Evolutionary conservation across 257 asterid genomes (phyloP).

Genomic region (Solanum okadae): DNA sequence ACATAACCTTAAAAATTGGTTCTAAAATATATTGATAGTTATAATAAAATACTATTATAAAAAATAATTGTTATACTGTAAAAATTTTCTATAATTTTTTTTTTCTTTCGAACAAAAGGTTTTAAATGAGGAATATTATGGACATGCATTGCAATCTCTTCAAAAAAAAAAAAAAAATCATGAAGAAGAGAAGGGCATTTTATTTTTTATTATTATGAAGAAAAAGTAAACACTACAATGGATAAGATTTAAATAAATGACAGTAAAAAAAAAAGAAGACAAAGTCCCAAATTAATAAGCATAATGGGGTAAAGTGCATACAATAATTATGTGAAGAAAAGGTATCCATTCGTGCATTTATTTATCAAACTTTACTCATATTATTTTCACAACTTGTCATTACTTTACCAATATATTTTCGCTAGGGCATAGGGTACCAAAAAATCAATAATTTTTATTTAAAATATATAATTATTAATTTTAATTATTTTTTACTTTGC

Average conservation of each 20-base stretch:
- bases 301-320: not conserved
- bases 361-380: not conserved
- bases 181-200: not conserved
- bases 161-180: no score
- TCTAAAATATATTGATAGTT: not conserved
- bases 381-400: not conserved
- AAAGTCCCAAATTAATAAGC: not conserved
- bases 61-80: not conserved
- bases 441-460: no score
- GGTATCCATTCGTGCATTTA: slow-evolving; percentile 14
- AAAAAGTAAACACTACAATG: not conserved
- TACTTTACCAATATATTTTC: not conserved
- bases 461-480: no score
- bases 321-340: not conserved
- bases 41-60: not conserved
- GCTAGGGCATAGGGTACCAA: no score
- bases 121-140: not conserved
- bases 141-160: not conserved
- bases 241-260: not conserved
- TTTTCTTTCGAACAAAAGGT: not conserved
- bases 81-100: not conserved
- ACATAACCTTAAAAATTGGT: not conserved
- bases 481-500: no score
- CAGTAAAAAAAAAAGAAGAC: not conserved
- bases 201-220: not conserved